Conservation (phyloP, 306 rosid species). For the Neltuma alba region DNA sequence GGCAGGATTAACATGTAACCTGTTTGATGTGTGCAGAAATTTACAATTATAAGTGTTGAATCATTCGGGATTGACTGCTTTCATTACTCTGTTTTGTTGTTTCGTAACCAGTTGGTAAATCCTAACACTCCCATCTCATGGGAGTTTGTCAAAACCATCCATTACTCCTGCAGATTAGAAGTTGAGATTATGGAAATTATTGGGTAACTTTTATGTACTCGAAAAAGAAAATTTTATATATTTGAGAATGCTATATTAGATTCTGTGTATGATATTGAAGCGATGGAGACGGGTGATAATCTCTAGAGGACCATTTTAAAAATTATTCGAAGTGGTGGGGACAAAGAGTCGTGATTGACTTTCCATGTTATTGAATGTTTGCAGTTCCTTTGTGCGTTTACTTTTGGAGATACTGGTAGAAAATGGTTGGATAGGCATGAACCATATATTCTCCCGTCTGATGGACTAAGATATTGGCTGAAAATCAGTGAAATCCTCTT, state of each 20-base stretch:
- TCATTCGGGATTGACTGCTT: slow-evolving; percentile 23
- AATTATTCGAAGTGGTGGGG: slow-evolving; percentile 29
- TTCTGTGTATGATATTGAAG: slow-evolving; percentile 7
- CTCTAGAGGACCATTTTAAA: background rate
- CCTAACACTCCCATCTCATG: background rate
- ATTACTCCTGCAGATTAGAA: background rate
- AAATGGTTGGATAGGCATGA: slow-evolving; percentile 10
- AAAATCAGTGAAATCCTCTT: slow-evolving; percentile 21
- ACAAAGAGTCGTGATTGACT: background rate
- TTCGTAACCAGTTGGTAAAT: background rate
- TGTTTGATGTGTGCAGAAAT: background rate
- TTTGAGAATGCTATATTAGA: slow-evolving; percentile 17
- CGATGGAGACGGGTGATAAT: background rate
- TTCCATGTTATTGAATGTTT: background rate
- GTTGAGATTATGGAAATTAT: slow-evolving; percentile 23
- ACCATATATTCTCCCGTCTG: slow-evolving; percentile 11
- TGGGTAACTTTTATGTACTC: background rate
- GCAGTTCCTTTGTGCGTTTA: slow-evolving; percentile 3
- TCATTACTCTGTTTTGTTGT: background rate
- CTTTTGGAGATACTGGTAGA: slow-evolving; percentile 14
- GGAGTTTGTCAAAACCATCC: background rate
- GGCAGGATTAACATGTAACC: background rate
- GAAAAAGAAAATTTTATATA: background rate
- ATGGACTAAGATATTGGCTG: slow-evolving; percentile 10
- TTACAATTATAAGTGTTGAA: slow-evolving; percentile 8